Base-by-base conservation (phyloP, 1,139 yeast species). In the Blastobotrys indianensis region DNA sequence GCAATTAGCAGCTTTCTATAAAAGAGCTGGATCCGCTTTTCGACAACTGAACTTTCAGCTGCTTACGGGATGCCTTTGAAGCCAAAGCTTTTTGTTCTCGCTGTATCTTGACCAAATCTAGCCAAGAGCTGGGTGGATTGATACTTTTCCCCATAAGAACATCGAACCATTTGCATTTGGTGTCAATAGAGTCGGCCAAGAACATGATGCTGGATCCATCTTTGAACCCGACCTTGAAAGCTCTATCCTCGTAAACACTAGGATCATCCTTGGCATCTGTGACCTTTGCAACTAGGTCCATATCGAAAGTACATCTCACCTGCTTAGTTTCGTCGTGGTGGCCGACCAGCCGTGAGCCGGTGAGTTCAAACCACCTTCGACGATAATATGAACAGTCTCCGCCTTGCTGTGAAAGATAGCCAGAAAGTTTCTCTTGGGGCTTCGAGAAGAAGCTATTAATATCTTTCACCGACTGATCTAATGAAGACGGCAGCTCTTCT, bases 351-450 rank as follows among this genome's bases (percentile, higher is more conserved):
- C 79, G 75, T 20, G 74, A 70, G 1, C 83, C 85, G 34, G 69
- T 60, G 29, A 84, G 71, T 55, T 74, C 76, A 68, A 79, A 84
- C 68, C 72, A 82, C 42, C 92, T 64, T 51, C 82, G 73, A 52
- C 83, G 76, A 83, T 85, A 79, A 37, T 72, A 66, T 11, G 74
- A 75, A 59, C 86, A 79, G 65, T 84, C 94, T 0, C 92, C 92
- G 15, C 92, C 94, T 55, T 81, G 86, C 65, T 84, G 94, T 47
- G 80, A 78, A 65, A 84, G 68, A 58, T 73, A 81, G 2, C 92
- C 92, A 20, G 39, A 48, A 44, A 23, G 12, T 15, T n/a, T 38
- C 11, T 6, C n/a, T 10, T 17, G 20, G 2, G 35, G 35, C n/a
- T 20, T 15, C 2, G 31, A 32, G 15, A 39, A 9, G 10, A n/a